Evolutionary conservation across 2,329 filamentous ascomycete genomes (phyloP).

Genomic region (Pseudogymnoascus sp.): DNA sequence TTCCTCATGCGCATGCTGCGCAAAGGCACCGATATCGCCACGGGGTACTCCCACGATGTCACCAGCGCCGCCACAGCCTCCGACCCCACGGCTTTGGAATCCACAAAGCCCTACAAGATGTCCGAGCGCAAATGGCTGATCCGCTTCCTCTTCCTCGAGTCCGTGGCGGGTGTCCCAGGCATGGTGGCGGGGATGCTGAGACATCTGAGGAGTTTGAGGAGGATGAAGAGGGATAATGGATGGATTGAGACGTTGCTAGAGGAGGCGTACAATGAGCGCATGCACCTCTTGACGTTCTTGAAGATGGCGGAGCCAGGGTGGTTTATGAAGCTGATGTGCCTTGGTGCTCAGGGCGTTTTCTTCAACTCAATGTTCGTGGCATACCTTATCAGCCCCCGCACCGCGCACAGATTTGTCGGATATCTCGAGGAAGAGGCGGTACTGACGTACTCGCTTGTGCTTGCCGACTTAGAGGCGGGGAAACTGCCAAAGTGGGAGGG

Average conservation of each 20-base stretch:
- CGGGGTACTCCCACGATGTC: constrained; percentile 68
- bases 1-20: constrained; percentile 67
- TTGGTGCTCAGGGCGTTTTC: constrained; percentile 90
- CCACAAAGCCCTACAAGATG: constrained; percentile 55
- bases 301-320: constrained; percentile 72
- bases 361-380: constrained; percentile 89
- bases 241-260: constrained; percentile 91
- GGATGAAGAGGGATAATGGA: constrained; percentile 87
- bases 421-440: constrained; percentile 98
- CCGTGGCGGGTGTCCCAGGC: constrained; percentile 87
- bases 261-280: constrained; percentile 86
- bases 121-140: constrained; percentile 85
- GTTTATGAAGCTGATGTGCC: constrained; percentile 89
- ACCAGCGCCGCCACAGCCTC: constrained; percentile 30
- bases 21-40: constrained; percentile 73
- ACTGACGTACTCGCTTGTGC: constrained; percentile 84
- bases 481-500: constrained; percentile 72
- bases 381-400: constrained; percentile 79
- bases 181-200: constrained; percentile 96
- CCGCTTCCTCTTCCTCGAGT: constrained; percentile 88
- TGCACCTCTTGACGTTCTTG: constrained; percentile 89
- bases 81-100: constrained; percentile 38
- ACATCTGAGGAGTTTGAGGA: constrained; percentile 74
- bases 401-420: constrained; percentile 90
- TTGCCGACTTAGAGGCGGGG: constrained; percentile 80